Base-by-base conservation (phyloP, 192 early-diverging fungal genomes). In the Coemansia sp. region DNA sequence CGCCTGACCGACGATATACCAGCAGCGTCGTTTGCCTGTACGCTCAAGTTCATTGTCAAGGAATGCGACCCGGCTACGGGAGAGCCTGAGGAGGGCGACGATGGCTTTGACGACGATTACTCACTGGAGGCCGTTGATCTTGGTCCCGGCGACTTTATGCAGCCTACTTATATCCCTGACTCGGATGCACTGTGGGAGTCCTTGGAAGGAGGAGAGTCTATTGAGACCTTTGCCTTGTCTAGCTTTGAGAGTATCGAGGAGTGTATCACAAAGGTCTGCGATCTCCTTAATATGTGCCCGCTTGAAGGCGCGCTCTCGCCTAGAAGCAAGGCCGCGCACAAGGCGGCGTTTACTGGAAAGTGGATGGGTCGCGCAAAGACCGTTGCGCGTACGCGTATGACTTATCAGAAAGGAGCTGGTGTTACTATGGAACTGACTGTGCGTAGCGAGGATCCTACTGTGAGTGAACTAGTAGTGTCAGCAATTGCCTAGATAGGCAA, bases 41-140 rank as follows among this genome's bases (percentile, higher is more conserved):
- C 91, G 7, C 84, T 99, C 45, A 91, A 91, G 62, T 98, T 95
- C 71, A 75, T 93, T 22, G 88, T 96, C 42, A 97, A 95, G 81
- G 98, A 99, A 70, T 97, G 93, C 78, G 98, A 99, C 72, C 95
- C 96, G 15, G 83, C 86, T 1, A 97, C 95, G 8, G 94, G 94
- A 39, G 93, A 95, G 74, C 89, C 93, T 6, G 73, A 76, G 44
- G 94, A 95, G 67, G 81, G 80, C 31, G 92, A 92, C 66, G 91
- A 96, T 51, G 97, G 97, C 22, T 97, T 92, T 61, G 94, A 96
- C 56, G 97, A 96, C 72, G 97, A 98, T 74, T 98, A 97, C 74
- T 77, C 85, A 75, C 85, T 96, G 45, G 98, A 99, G 77, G 92
- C 94, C 19, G 76, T 93, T 5, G 93, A 98, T 4, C 68, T 97